These are phyloP conservation scores for Dothideomycetidae sp. DNA, from an alignment of 2,329 filamentous ascomycete genomes.

Conservation along the genomic window DNA sequence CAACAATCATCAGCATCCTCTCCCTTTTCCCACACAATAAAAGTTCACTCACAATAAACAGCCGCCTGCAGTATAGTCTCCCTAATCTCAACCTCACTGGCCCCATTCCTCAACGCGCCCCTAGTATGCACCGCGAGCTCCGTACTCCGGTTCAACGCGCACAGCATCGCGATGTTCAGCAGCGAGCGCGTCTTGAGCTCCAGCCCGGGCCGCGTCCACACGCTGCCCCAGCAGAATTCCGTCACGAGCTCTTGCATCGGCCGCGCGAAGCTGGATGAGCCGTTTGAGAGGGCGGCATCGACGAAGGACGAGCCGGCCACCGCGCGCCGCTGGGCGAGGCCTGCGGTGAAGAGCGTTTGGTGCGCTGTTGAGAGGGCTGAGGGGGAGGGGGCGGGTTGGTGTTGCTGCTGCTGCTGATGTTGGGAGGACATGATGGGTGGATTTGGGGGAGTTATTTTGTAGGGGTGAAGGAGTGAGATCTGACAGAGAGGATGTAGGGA, in stretches of 20 bases:
- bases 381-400: no score
- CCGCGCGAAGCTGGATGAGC: slow-evolving; percentile 43
- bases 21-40: background rate
- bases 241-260: slow-evolving; percentile 48
- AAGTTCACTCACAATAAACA: slow-evolving; percentile 27
- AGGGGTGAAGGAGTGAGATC: no score
- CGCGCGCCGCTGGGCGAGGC: slow-evolving; percentile 43
- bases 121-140: slow-evolving; percentile 49
- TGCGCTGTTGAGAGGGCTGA: slow-evolving; percentile 21
- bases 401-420: no score
- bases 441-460: background rate
- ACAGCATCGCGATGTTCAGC: slow-evolving; percentile 51
- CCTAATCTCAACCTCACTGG: slow-evolving; percentile 47
- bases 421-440: background rate
- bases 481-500: background rate
- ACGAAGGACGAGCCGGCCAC: slow-evolving; percentile 51
- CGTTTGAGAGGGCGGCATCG: slow-evolving; percentile 40
- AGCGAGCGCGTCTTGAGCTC: slow-evolving; percentile 46
- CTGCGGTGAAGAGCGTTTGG: slow-evolving; percentile 45
- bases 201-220: slow-evolving; percentile 50
- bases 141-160: slow-evolving; percentile 43
- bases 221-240: slow-evolving; percentile 49
- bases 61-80: slow-evolving; percentile 41
- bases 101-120: slow-evolving; percentile 48
- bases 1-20: slow-evolving; percentile 1